phyloP scores from a whole-genome alignment of 2,329 filamentous ascomycete species.

The Fusarium sp. region DNA sequence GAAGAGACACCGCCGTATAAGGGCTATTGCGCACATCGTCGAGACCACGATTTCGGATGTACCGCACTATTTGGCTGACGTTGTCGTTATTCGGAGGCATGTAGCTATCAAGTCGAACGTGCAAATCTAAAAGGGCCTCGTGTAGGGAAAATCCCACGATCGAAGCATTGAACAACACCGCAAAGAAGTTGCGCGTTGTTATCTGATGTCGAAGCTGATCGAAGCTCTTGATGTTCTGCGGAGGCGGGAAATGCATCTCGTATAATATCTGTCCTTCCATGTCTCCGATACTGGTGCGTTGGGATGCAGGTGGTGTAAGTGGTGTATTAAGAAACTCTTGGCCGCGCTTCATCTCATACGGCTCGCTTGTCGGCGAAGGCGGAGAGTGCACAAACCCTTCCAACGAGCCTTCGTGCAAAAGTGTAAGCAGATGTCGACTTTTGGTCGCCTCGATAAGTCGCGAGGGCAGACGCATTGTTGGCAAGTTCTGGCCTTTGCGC shows the following conservation, averaged over 20 bases:
- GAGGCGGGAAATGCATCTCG: conserved; percentile 75
- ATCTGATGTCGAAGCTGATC: conserved; percentile 72
- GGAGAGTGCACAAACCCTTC: conserved; percentile 60
- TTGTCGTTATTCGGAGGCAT: conserved; percentile 71
- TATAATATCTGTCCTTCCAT: conserved; percentile 71
- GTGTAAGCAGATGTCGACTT: conserved; percentile 67
- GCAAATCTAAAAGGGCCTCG: conserved; percentile 75
- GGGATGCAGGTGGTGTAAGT: conserved; percentile 59
- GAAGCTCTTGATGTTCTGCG: conserved; percentile 62
- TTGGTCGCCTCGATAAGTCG: conserved; percentile 72
- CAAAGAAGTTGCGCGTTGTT: conserved; percentile 79
- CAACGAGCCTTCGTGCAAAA: conserved; percentile 68
- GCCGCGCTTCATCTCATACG: conserved; percentile 55
- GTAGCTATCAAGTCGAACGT: conserved; percentile 71
- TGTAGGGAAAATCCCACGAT: conserved; percentile 75
- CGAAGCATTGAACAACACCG: conserved; percentile 74
- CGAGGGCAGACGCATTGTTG: conserved; percentile 71
- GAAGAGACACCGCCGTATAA: conserved; percentile 71
- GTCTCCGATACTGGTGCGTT: conserved; percentile 55
- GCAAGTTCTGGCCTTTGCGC: conserved; percentile 62
- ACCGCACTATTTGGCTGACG: conserved; percentile 72
- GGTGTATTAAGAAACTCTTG: conserved; percentile 29
- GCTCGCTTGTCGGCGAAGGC: conserved; percentile 59
- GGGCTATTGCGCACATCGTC: conserved; percentile 76
- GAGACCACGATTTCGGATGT: conserved; percentile 71